phyloP scores from a whole-genome alignment of 2,329 filamentous ascomycete species.

The Nemania diffusa region DNA sequence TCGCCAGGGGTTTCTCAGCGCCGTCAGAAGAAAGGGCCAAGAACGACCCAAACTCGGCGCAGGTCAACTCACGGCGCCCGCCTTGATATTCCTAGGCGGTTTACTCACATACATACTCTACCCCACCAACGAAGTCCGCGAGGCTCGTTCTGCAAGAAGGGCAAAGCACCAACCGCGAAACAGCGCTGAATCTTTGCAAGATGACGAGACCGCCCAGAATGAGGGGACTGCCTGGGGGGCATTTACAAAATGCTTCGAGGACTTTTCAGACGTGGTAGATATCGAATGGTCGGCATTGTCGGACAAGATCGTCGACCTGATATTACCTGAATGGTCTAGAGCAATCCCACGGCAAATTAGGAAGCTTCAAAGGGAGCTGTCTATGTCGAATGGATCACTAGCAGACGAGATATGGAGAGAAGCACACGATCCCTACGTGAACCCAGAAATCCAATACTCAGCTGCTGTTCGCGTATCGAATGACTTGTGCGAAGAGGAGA shows the following conservation, averaged over 20 bases:
- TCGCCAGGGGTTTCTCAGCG: slow-evolving; percentile 45
- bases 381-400: slow-evolving; percentile 85
- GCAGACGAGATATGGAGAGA: slow-evolving; percentile 95
- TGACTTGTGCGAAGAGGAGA: slow-evolving; percentile 85
- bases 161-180: slow-evolving; percentile 29
- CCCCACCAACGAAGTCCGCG: slow-evolving; percentile 52
- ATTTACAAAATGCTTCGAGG: slow-evolving; percentile 60
- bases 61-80: slow-evolving; percentile 45
- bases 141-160: slow-evolving; percentile 36
- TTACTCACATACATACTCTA: slow-evolving; percentile 55
- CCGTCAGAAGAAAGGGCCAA: slow-evolving; percentile 33
- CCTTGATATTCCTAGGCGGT: slow-evolving; percentile 49
- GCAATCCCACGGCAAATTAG: slow-evolving; percentile 78
- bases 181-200: slow-evolving; percentile 26
- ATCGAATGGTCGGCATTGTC: slow-evolving; percentile 66
- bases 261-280: slow-evolving; percentile 65
- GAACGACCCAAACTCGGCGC: slow-evolving; percentile 43
- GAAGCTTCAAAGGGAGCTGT: slow-evolving; percentile 88
- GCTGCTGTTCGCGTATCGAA: slow-evolving; percentile 84
- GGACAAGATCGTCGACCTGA: slow-evolving; percentile 72
- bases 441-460: slow-evolving; percentile 87
- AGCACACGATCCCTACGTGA: slow-evolving; percentile 81
- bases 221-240: slow-evolving; percentile 58
- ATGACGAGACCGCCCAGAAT: slow-evolving; percentile 25
- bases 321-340: slow-evolving; percentile 86